Evolutionary conservation across 2,329 filamentous ascomycete species (phyloP), one percentile per base, ranked within the genome.

Genomic region (Cladosporium sp.): DNA sequence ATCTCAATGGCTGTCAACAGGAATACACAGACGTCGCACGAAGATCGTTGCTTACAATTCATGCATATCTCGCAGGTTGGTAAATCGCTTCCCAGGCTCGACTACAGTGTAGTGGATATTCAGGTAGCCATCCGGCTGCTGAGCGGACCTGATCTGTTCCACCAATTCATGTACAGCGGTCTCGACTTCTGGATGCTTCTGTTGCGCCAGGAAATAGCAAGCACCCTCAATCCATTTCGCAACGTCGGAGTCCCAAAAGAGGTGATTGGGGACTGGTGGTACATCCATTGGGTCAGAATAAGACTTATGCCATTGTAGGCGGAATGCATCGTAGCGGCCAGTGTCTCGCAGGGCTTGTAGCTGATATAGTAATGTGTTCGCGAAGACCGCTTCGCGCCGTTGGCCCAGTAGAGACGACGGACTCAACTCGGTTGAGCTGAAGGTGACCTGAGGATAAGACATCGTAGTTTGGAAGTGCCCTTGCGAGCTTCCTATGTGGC

Each of bases 201-300:
- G 62, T 45, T 75, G 69, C 28, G 64, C 66, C 8, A 84, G 70
- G 63, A 84, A 79, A 62, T 86, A 86, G 61, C 82, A 85, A 3
- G 82, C 83, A 0, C 80, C 83, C 69, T 87, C 84, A 52, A 86
- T 83, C 82, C 83, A 85, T 69, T 86, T 86, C 11, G 77, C 83
- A 19, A 83, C 69, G 67, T 81, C 79, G 0, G 74, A 78, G 64
- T 86, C 84, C 63, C 63, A 66, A 66, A 86, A 86, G 1, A 84
- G 70, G 63, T 84, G 81, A 20, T 82, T 80, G 0, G 83, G 82
- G 1, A 84, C 76, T 0, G 84, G 84, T 80, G 81, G 84, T 12
- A 76, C 70, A n/a, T 73, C 65, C 12, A 77, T 76, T 52, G 75
- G 69, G 50, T 84, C 78, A 14, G 74, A 75, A 65, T 86, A 86